phyloP scores from a whole-genome alignment of 129 eudicot species.

The Artemisia annua region DNA sequence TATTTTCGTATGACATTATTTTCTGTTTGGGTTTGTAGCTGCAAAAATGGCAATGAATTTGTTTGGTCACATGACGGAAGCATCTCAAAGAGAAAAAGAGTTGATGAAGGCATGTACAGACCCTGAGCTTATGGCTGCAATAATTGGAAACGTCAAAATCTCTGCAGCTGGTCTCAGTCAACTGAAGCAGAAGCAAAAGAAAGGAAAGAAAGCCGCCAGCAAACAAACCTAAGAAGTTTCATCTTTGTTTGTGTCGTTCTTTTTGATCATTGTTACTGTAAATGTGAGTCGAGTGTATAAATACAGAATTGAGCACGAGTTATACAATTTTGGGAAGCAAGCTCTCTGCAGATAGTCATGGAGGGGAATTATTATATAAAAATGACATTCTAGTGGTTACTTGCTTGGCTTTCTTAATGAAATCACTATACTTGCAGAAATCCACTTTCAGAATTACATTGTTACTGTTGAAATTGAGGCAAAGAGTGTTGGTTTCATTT shows the following conservation, averaged over 20 bases:
- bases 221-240: conserved; percentile 35
- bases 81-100: conserved; percentile 81
- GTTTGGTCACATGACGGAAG: conserved; percentile 77
- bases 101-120: conserved; percentile 97
- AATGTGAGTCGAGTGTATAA: conserved; percentile 4
- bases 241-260: not conserved
- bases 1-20: not conserved
- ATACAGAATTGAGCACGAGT: not conserved
- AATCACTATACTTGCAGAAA: no score
- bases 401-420: no score
- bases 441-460: no score
- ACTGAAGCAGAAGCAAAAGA: conserved; percentile 92
- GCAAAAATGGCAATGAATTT: conserved; percentile 89
- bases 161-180: conserved; percentile 89
- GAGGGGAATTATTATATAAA: no score
- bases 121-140: conserved; percentile 91
- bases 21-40: conserved; percentile 42
- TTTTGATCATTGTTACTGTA: conserved; percentile 8
- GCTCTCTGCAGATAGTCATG: no score
- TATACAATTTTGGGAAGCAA: no score
- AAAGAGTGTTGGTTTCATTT: no score
- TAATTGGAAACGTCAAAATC: conserved; percentile 76
- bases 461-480: no score
- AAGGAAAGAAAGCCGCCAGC: conserved; percentile 70
- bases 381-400: no score